Evolutionary conservation across 2,329 filamentous ascomycete species (phyloP), one percentile per base, ranked within the genome.

Genomic region (Fusarium denticulatum): DNA sequence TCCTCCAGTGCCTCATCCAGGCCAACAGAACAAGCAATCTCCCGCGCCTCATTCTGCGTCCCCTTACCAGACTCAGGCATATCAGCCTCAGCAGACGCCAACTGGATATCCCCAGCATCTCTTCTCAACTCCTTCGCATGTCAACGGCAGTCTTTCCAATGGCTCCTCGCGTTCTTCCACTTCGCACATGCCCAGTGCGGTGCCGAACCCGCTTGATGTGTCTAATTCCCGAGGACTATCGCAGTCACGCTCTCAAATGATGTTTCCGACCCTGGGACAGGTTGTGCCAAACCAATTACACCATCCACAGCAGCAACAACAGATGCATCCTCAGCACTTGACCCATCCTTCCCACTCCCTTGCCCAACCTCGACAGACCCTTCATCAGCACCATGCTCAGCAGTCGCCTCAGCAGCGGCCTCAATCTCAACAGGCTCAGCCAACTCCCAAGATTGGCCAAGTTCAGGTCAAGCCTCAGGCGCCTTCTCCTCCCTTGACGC

Each of bases 1-100:
- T 73, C 83, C 83, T 77, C 82, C 85, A 62, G 58, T 37, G n/a
- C 82, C 84, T 40, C 86, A 88, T 76, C 82, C 85, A 67, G 85
- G 84, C 73, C 85, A 86, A 75, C 83, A 85, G 73, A 88, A 86
- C 78, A 89, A 90, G 79, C 86, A 87, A 69, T 88, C 88, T 34
- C 86, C 88, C 43, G 86, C 86, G 28, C 84, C 87, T 71, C 87
- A 88, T 72, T 84, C 87, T 76, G 85, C 87, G 67, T 86, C 88
- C 67, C 86, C 88, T 5, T 90, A 90, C 77, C 87, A 88, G 79
- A 78, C 85, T 60, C 86, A 87, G 72, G 82, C 85, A 67, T 90
- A 90, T 79, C 80, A 85, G 61, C 82, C 88, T 56, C 87, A 89
- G 77, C 87, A 88, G 75, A 82, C 85, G 34, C 81, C 85, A 22